Conservation (phyloP, 2,329 filamentous ascomycete genomes). For the Akanthomyces lecanii region DNA sequence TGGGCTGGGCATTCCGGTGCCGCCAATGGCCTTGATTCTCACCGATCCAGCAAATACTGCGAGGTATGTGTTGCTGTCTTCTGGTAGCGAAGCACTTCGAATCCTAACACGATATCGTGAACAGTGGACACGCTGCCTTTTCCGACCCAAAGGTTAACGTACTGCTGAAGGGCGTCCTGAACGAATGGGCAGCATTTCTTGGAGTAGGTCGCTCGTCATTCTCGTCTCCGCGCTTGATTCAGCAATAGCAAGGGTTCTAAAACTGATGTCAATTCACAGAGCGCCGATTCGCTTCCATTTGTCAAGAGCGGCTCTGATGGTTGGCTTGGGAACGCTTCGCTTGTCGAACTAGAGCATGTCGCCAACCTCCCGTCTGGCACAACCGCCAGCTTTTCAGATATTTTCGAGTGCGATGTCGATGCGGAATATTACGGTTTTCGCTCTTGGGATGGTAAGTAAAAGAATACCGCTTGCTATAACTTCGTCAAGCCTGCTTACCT, state of each 20-base stretch:
- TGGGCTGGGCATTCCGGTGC: not conserved
- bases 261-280: slow-evolving; percentile 25
- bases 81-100: no score
- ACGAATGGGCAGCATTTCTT: slow-evolving; percentile 10
- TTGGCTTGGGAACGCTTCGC: slow-evolving; percentile 52
- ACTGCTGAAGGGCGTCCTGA: slow-evolving; percentile 5
- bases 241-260: not conserved
- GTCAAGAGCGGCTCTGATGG: slow-evolving; percentile 45
- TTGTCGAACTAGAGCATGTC: slow-evolving; percentile 46
- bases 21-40: not conserved
- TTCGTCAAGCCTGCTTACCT: not conserved
- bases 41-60: slow-evolving; percentile 52
- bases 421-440: slow-evolving; percentile 55
- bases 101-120: not conserved
- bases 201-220: not conserved
- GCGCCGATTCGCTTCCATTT: slow-evolving; percentile 45
- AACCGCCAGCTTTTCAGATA: slow-evolving; percentile 49
- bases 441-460: slow-evolving; percentile 58
- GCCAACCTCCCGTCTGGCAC: slow-evolving; percentile 44
- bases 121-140: slow-evolving; percentile 9
- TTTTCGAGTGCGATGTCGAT: slow-evolving; percentile 56
- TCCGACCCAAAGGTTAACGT: slow-evolving; percentile 6
- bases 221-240: not conserved
- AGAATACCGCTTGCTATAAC: not conserved
- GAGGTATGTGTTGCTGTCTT: slow-evolving; percentile 29